These are phyloP conservation scores for Tetracladium maxilliforme DNA, from an alignment of 2,329 filamentous ascomycete genomes.

Conservation along the genomic window DNA sequence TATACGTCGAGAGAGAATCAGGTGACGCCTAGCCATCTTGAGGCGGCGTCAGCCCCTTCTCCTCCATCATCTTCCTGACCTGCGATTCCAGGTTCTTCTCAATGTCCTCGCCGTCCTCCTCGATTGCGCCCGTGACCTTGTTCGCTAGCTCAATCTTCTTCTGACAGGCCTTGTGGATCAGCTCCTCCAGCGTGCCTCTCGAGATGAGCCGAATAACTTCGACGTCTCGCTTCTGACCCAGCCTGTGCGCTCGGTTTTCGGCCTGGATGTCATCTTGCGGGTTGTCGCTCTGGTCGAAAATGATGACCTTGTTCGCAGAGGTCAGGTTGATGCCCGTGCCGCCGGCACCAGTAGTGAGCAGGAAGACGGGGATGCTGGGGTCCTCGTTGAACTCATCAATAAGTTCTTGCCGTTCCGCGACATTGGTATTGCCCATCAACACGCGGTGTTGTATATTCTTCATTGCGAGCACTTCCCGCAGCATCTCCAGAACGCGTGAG, in stretches of 20 bases:
- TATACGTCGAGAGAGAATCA: too few relatives aligned
- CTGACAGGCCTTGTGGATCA: constrained; percentile 80
- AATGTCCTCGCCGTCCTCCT: constrained; percentile 30
- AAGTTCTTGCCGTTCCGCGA: constrained; percentile 70
- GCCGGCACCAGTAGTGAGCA: constrained; percentile 84
- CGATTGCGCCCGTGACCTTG: constrained; percentile 49
- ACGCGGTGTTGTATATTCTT: constrained; percentile 64
- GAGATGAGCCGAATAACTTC: constrained; percentile 82
- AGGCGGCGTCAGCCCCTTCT: too few relatives aligned
- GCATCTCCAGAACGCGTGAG: constrained; percentile 77
- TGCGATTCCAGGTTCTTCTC: constrained; percentile 31
- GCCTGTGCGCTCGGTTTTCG: constrained; percentile 89
- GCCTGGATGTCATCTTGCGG: constrained; percentile 97
- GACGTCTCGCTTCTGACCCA: constrained; percentile 81
- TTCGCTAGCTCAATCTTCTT: constrained; percentile 87
- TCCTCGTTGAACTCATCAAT: constrained; percentile 78
- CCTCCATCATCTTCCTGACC: constrained; percentile 32
- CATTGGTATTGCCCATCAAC: constrained; percentile 74
- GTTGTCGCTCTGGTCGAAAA: constrained; percentile 96
- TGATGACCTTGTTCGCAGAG: constrained; percentile 91
- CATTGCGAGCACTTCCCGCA: constrained; percentile 66
- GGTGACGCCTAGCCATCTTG: too few relatives aligned
- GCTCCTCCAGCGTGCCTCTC: constrained; percentile 73
- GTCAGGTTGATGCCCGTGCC: constrained; percentile 96
- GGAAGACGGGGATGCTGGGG: constrained; percentile 69